Evolutionary conservation across 108 stramenopile genomes (phyloP).

Genomic region (Cyclostephanos tholiformis): DNA sequence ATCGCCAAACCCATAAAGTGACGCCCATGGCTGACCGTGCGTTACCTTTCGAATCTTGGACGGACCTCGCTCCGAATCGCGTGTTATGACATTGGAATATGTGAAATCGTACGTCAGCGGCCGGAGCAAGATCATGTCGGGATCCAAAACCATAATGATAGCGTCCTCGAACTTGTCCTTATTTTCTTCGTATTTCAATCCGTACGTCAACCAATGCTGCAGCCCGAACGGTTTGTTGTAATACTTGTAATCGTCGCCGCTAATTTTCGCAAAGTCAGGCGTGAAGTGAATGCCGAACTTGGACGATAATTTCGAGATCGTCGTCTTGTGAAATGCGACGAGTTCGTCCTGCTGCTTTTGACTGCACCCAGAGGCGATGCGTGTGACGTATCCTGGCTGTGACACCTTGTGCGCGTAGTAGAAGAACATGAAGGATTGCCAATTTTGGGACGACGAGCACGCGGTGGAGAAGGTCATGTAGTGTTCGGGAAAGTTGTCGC

Average conservation of each 20-base stretch:
- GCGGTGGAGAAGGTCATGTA: slow-evolving; percentile 78
- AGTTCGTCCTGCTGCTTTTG: slow-evolving; percentile 42
- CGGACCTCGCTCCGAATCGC: slow-evolving; percentile 31
- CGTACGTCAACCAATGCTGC: slow-evolving; percentile 78
- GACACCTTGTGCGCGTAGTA: slow-evolving; percentile 68
- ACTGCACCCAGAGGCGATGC: slow-evolving; percentile 87
- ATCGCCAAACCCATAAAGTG: slow-evolving; percentile 88
- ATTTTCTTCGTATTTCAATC: slow-evolving; percentile 58
- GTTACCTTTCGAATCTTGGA: slow-evolving; percentile 54
- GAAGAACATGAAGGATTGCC: slow-evolving; percentile 93
- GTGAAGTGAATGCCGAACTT: slow-evolving; percentile 76
- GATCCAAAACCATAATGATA: slow-evolving; percentile 81
- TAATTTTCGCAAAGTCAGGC: slow-evolving; percentile 56
- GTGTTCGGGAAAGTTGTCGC: slow-evolving; percentile 27
- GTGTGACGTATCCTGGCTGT: slow-evolving; percentile 86
- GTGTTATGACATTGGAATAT: slow-evolving; percentile 54
- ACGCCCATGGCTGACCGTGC: slow-evolving; percentile 90
- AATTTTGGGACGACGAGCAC: slow-evolving; percentile 90
- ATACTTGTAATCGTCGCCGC: slow-evolving; percentile 72
- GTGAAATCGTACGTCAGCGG: slow-evolving; percentile 83
- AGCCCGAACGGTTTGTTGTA: slow-evolving; percentile 94
- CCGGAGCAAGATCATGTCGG: slow-evolving; percentile 77
- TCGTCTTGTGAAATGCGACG: slow-evolving; percentile 32
- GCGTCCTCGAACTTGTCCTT: slow-evolving; percentile 57
- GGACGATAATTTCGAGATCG: slow-evolving; percentile 50